A percentile compares a stretch with the other conserved stretches of the same genome.
Conservation (phyloP, 306 rosid genomes). For the Begonia loranthoides region DNA sequence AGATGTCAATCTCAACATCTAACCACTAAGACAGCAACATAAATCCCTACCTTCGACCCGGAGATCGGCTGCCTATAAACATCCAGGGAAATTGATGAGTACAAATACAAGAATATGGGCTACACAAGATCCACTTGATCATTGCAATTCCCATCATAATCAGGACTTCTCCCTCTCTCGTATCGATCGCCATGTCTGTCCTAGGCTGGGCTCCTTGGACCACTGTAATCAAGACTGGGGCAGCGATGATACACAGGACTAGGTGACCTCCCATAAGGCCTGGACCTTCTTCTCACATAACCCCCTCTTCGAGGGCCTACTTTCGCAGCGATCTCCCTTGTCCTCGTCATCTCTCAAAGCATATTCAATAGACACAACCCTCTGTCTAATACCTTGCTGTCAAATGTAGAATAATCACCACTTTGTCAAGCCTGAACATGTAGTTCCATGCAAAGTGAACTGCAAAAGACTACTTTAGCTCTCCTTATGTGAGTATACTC, state of each 20-base stretch:
- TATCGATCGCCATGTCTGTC: slow-evolving; percentile 62
- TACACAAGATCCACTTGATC: no score
- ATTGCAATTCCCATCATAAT: no score
- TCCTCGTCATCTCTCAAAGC: slow-evolving; percentile 89
- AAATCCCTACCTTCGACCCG: no score
- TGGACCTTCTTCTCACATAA: slow-evolving; percentile 31
- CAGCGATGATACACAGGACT: slow-evolving; percentile 67
- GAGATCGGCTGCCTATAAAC: no score
- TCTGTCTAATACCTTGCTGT: slow-evolving; percentile 84
- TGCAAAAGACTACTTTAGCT: slow-evolving; percentile 1
- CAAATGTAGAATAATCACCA: slow-evolving; percentile 2
- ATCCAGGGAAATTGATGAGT: no score
- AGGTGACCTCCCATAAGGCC: slow-evolving; percentile 46
- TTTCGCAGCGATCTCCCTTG: slow-evolving; percentile 37
- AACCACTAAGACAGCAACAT: no score
- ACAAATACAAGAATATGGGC: no score
- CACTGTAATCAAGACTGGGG: slow-evolving; percentile 90
- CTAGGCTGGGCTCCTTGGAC: slow-evolving; percentile 55
- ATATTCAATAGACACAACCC: slow-evolving; percentile 95
- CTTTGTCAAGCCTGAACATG: no score
- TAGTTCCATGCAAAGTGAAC: no score
- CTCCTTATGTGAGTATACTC: slow-evolving; percentile 87
- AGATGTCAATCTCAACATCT: no score
- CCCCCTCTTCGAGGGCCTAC: slow-evolving; percentile 72
- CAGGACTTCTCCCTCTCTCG: slow-evolving; percentile 46